Percentiles rank a stretch among this genome's conserved stretches.
phyloP scores from a whole-genome alignment of 2,329 filamentous ascomycete species.

The Bretziella fagacearum region DNA sequence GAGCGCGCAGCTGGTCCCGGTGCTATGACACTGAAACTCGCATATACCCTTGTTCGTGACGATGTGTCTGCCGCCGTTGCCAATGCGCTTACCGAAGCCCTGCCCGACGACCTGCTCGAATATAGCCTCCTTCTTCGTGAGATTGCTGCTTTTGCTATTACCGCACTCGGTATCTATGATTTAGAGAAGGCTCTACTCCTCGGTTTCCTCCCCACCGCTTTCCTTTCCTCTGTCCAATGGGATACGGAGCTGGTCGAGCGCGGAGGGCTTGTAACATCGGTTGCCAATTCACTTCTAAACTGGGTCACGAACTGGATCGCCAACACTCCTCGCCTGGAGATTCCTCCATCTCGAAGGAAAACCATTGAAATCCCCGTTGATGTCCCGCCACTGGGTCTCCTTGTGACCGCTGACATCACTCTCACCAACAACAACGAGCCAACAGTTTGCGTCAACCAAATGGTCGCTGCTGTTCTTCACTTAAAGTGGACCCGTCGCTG shows the following conservation, averaged over 20 bases:
- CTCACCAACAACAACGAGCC: conserved; percentile 22
- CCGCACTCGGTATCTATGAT: conserved; percentile 30
- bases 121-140: conserved; percentile 32
- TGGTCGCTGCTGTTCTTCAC: conserved; percentile 44
- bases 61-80: conserved; percentile 43
- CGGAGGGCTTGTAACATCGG: conserved; percentile 1
- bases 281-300: conserved; percentile 16
- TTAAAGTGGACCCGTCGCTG: conserved; percentile 46
- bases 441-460: conserved; percentile 43
- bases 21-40: conserved; percentile 49
- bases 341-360: conserved; percentile 21
- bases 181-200: conserved; percentile 40
- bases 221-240: conserved; percentile 15
- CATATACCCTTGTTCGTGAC: conserved; percentile 62
- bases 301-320: conserved; percentile 26
- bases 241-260: conserved; percentile 3
- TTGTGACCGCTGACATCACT: conserved; percentile 60
- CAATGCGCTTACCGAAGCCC: conserved; percentile 25
- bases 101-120: conserved; percentile 25
- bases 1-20: conserved; percentile 29
- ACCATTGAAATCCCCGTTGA: conserved; percentile 81
- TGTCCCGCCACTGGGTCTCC: conserved; percentile 63
- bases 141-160: conserved; percentile 29
- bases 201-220: conserved; percentile 20
- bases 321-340: conserved; percentile 16